A percentile compares a stretch with the other conserved stretches of the same genome.
Evolutionary conservation across 2,329 filamentous ascomycete species (phyloP).

Genomic region (Diplodia corticola): DNA sequence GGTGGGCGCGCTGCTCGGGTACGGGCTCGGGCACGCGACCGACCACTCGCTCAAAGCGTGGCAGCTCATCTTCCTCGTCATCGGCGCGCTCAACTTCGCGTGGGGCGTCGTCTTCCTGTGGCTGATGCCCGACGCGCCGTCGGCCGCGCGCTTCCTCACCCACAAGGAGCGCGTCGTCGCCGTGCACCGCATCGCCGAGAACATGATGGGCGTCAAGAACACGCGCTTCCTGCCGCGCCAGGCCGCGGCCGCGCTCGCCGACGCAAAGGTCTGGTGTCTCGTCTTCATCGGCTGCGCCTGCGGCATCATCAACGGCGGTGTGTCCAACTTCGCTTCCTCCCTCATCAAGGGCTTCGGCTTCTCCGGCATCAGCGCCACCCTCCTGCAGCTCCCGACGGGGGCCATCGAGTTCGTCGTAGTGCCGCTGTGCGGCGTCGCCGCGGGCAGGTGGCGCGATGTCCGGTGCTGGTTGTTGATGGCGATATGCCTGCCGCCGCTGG

Average conservation of each 20-base stretch:
- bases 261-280: conserved; percentile 44
- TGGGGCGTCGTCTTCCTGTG: conserved; percentile 40
- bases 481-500: conserved; percentile 50
- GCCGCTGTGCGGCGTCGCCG: conserved; percentile 37
- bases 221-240: conserved; percentile 40
- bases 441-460: conserved; percentile 34
- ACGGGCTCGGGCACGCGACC: conserved; percentile 37
- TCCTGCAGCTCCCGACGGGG: conserved; percentile 47
- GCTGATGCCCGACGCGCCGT: conserved; percentile 42
- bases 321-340: conserved; percentile 52
- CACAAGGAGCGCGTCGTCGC: conserved; percentile 44
- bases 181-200: conserved; percentile 42
- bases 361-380: conserved; percentile 42
- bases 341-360: conserved; percentile 49
- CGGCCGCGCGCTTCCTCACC: conserved; percentile 37
- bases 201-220: conserved; percentile 47
- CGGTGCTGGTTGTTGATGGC: conserved; percentile 38
- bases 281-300: conserved; percentile 45
- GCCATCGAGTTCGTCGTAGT: conserved; percentile 47
- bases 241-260: conserved; percentile 45
- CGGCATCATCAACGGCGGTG: conserved; percentile 53
- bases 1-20: conserved; percentile 39
- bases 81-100: conserved; percentile 39
- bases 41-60: conserved; percentile 32
- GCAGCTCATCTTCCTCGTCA: conserved; percentile 42